Base-by-base conservation (phyloP, 352 stramenopile genomes). In the Phytophthora uliginosa region DNA sequence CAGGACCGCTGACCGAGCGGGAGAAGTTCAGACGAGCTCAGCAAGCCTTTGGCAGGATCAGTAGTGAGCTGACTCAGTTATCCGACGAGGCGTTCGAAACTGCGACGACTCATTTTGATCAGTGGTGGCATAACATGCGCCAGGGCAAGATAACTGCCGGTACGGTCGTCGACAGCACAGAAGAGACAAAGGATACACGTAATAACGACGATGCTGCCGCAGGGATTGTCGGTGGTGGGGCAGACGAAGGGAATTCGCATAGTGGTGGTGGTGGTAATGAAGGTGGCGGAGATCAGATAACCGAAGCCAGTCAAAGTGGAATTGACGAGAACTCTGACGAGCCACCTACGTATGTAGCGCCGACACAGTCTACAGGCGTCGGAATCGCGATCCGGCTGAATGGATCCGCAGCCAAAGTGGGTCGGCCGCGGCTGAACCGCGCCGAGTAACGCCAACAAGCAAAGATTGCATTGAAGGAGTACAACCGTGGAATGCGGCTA, bases 111-210 rank as follows among this genome's bases (percentile, higher is more conserved):
- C 33, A 59, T 7, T 31, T 66, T 10, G 48, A 71, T 48, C 7
- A 60, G 36, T 71, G 55, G 64, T 71, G 64, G 47, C 55, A 71
- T 33, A 60, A 66, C 18, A 56, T 71, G 17, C 47, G 56, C 4
- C 42, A 58, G n/a, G 51, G 28, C 7, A 28, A 58, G 17, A 13
- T 24, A 40, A 17, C 26, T 4, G 6, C 51, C 1, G 17, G 24
- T 8, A 22, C 7, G 12, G n/a, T 18, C 24, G 36, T 42, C 36
- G 36, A 5, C 36, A 42, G 36, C 7, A 15, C 36, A 17, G 36
- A 42, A 15, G 36, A 42, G 9, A 17, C 36, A 15, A 42, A 17
- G 7, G 7, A 42, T 17, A 42, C 8, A 31, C 7, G 28, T 31
- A 31, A 7, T 31, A 31, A 31, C 28, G 0, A 31, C 3, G 6